These are phyloP conservation scores for Phaseolus lunatus DNA, from an alignment of 306 rosid species.

Conservation along the genomic window DNA sequence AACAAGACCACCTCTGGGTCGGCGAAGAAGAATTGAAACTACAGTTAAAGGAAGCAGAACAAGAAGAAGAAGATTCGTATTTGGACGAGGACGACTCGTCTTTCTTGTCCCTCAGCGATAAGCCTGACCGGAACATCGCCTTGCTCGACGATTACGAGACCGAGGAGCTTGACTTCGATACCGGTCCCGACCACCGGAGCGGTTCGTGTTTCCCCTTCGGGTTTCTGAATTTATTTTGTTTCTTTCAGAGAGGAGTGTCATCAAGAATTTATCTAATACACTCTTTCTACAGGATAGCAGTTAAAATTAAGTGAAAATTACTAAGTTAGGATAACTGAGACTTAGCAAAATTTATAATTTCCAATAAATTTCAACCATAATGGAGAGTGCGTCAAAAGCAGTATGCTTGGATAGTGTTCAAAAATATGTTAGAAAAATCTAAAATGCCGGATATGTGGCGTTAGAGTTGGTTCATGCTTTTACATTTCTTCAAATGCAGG, in stretches of 20 bases:
- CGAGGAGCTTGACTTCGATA: conserved; percentile 66
- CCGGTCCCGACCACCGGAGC: conserved; percentile 72
- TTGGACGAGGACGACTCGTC: conserved; percentile 74
- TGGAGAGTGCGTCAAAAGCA: no score
- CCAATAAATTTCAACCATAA: neutral
- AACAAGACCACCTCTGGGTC: conserved; percentile 34
- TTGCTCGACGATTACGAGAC: conserved; percentile 82
- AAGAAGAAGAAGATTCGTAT: conserved; percentile 42
- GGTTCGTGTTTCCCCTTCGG: conserved; percentile 53
- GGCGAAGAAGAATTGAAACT: conserved; percentile 22
- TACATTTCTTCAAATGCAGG: conserved; percentile 59
- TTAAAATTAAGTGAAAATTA: no score
- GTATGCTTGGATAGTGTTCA: neutral
- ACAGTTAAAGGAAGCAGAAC: conserved; percentile 18
- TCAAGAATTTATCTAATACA: no score
- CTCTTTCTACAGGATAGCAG: neutral
- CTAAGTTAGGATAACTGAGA: neutral
- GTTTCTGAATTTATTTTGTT: neutral
- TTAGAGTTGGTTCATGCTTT: neutral
- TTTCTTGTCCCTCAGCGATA: conserved; percentile 77
- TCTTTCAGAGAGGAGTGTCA: neutral
- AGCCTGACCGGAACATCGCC: conserved; percentile 79
- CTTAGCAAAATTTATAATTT: neutral
- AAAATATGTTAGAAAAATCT: no score
- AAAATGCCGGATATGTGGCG: no score